Evolutionary conservation across 2,329 filamentous ascomycete species (phyloP), one percentile per base, ranked within the genome.

Genomic region (Pseudogymnoascus sp.): DNA sequence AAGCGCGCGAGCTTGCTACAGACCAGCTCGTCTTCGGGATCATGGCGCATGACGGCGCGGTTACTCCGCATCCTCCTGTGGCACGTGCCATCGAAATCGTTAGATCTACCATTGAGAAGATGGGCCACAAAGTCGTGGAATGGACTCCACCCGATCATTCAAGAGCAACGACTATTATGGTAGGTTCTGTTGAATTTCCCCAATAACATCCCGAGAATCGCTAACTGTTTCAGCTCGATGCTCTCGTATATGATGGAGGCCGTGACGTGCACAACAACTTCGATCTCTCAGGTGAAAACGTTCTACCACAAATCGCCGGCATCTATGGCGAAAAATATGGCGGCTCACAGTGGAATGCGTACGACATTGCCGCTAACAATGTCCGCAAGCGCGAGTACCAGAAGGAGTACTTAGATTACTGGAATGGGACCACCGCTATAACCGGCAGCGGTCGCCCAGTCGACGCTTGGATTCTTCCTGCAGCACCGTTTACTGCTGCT

Each of bases 111-210:
- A 65, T 83, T 15, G 70, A 74, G 65, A 75, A 74, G 5, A 74
- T 80, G 1, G 84, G 84, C 0, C 83, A 87, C 66, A 80, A 76
- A 70, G 74, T 83, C 15, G 78, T 87, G 12, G 76, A 80, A 15
- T 87, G 84, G 84, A 74, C 78, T 0, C 83, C 84, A 0, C 82
- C 81, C n/a, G n/a, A n/a, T n/a, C n/a, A n/a, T n/a, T n/a, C n/a
- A n/a, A n/a, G n/a, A n/a, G n/a, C n/a, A n/a, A n/a, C n/a, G n/a
- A n/a, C n/a, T n/a, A n/a, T n/a, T n/a, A n/a, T n/a, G n/a, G n/a
- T n/a, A n/a, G n/a, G n/a, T n/a, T n/a, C n/a, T n/a, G n/a, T n/a
- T n/a, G n/a, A n/a, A n/a, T n/a, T n/a, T n/a, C n/a, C n/a, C n/a
- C n/a, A n/a, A n/a, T n/a, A n/a, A n/a, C n/a, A n/a, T n/a, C n/a